phyloP scores from a whole-genome alignment of 139 green algal species.

The Chlorella sp. region DNA sequence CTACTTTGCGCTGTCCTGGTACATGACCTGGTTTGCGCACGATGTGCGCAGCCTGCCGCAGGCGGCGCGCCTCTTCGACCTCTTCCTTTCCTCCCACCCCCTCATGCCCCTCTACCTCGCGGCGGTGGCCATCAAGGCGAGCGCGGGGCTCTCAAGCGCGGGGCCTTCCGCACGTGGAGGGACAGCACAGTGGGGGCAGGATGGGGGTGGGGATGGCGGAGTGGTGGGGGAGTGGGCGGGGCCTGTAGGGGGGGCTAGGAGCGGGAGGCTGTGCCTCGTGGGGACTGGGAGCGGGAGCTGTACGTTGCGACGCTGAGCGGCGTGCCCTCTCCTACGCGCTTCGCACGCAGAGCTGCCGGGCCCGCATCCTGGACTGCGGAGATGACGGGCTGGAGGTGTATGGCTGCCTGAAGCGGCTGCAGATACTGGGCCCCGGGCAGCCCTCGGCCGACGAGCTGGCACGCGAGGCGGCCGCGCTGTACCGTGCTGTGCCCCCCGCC shows the following conservation, averaged over 20 bases:
- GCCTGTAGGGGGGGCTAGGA: not conserved
- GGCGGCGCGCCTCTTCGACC: slow-evolving; percentile 82
- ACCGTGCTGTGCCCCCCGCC: slow-evolving; percentile 25
- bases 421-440: slow-evolving; percentile 37
- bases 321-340: no score
- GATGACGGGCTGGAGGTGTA: slow-evolving; percentile 65
- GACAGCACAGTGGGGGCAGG: not conserved
- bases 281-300: not conserved
- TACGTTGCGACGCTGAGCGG: no score
- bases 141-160: not conserved
- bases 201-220: not conserved
- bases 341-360: slow-evolving; percentile 26
- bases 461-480: slow-evolving; percentile 40
- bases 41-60: slow-evolving; percentile 58
- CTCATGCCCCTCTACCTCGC: slow-evolving; percentile 92
- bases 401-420: slow-evolving; percentile 60
- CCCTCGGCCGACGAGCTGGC: slow-evolving; percentile 55
- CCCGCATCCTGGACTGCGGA: slow-evolving; percentile 52
- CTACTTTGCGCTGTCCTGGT: slow-evolving; percentile 74
- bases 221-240: not conserved
- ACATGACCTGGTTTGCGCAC: slow-evolving; percentile 93
- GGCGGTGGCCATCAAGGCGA: slow-evolving; percentile 61
- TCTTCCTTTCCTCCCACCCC: slow-evolving; percentile 86
- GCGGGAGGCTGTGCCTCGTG: not conserved
- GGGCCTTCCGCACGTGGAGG: not conserved